Conservation (phyloP, 306 rosid genomes). For the Trifolium dubium region DNA sequence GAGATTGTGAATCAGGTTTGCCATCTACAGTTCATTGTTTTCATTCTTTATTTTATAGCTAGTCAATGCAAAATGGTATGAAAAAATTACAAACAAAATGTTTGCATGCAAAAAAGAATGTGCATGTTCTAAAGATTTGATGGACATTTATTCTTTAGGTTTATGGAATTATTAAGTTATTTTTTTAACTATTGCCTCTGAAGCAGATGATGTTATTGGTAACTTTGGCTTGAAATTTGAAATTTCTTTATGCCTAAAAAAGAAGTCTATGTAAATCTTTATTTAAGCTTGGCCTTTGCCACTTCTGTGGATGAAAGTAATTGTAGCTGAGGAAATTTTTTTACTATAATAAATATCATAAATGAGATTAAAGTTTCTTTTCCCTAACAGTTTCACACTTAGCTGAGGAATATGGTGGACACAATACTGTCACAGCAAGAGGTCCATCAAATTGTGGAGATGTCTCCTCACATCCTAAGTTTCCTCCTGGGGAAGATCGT, state of each 20-base stretch:
- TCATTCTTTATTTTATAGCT: conserved; percentile 17
- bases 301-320: conserved; percentile 14
- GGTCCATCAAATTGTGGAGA: conserved; percentile 39
- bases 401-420: conserved; percentile 45
- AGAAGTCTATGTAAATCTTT: conserved; percentile 16
- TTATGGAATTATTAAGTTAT: not conserved
- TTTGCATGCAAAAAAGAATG: conserved; percentile 7
- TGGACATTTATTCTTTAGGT: conserved; percentile 19
- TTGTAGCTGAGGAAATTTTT: conserved; percentile 11
- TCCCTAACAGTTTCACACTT: conserved; percentile 45
- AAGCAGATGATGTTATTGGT: conserved; percentile 15
- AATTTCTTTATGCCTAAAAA: not conserved
- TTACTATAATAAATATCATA: no score
- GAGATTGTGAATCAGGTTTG: conserved; percentile 52
- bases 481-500: conserved; percentile 31
- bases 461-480: conserved; percentile 28
- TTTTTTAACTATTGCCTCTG: conserved; percentile 4
- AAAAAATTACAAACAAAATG: conserved; percentile 2
- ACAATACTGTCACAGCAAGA: conserved; percentile 4
- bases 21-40: conserved; percentile 8
- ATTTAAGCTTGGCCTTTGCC: conserved; percentile 36
- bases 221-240: not conserved
- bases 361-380: no score
- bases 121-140: conserved; percentile 4
- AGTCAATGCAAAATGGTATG: conserved; percentile 6